A percentile compares a stretch with the other conserved stretches of the same genome.
phyloP scores from a whole-genome alignment of 352 stramenopile species.

The Globisporangium emineosum region DNA sequence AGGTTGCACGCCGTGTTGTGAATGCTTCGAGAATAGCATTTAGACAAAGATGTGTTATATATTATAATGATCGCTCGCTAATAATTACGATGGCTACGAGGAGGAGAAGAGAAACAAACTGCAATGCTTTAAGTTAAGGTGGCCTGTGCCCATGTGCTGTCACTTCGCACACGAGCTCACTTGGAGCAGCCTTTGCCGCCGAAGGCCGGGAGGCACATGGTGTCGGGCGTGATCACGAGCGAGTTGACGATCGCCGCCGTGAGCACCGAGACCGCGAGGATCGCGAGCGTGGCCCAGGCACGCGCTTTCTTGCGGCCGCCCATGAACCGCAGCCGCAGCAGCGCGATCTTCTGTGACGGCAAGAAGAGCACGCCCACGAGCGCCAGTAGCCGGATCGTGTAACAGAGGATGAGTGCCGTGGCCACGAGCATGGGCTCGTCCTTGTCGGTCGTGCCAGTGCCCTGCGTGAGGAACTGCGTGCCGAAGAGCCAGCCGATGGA shows the following conservation, averaged over 20 bases:
- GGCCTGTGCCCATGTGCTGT: too few species aligned
- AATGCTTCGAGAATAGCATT: not conserved
- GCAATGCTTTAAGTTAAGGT: not conserved
- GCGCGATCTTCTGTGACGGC: conserved; percentile 18
- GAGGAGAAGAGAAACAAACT: not conserved
- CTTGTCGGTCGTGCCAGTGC: conserved; percentile 16
- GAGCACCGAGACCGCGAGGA: conserved; percentile 21
- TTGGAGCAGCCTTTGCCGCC: conserved; percentile 24
- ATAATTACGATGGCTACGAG: not conserved
- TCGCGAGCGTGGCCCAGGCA: conserved; percentile 18
- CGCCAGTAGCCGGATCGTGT: conserved; percentile 25
- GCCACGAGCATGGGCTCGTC: conserved; percentile 30
- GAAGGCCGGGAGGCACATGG: conserved; percentile 30
- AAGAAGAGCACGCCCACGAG: conserved; percentile 25
- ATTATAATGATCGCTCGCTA: not conserved
- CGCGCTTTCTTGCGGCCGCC: conserved; percentile 13
- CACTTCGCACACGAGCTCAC: not conserved
- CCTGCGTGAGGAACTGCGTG: conserved; percentile 19
- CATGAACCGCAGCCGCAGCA: conserved; percentile 18
- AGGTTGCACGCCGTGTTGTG: too few species aligned
- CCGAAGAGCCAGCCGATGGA: conserved; percentile 19
- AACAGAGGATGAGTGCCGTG: conserved; percentile 26
- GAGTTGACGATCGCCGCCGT: conserved; percentile 23
- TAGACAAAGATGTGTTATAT: not conserved
- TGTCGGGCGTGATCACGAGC: conserved; percentile 31